These are phyloP conservation scores for Lentinula edodes DNA, from an alignment of 768 basidiomycete genomes.

Conservation along the genomic window DNA sequence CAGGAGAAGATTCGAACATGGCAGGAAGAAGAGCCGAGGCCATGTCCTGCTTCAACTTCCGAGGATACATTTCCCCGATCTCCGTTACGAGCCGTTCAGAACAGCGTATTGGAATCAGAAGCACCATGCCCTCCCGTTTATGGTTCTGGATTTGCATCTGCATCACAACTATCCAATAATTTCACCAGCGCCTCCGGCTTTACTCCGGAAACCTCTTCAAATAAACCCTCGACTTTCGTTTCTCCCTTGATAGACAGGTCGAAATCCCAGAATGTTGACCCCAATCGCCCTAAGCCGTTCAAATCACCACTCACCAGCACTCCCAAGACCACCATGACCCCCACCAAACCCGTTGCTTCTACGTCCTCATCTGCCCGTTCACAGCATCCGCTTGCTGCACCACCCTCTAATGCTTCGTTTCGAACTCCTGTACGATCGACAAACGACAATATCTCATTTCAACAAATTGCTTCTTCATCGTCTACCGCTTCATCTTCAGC, in stretches of 20 bases:
- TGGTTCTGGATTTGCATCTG: neutral
- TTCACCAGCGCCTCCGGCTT: neutral
- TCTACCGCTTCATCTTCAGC: conserved; percentile 10
- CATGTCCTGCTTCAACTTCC: neutral
- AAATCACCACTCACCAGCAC: conserved; percentile 14
- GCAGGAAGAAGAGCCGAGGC: conserved; percentile 29
- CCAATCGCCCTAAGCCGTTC: conserved; percentile 17
- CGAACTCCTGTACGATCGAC: conserved; percentile 13
- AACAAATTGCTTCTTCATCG: conserved; percentile 1
- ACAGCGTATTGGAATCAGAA: neutral
- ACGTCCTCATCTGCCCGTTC: conserved; percentile 21
- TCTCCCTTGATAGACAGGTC: conserved; percentile 4
- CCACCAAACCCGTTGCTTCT: conserved; percentile 11
- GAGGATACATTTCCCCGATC: neutral
- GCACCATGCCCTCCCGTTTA: neutral
- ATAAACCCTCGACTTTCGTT: neutral
- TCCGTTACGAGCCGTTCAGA: neutral
- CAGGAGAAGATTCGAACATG: conserved; percentile 44
- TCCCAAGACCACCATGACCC: conserved; percentile 6
- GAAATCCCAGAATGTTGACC: conserved; percentile 5
- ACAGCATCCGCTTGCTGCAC: conserved; percentile 28
- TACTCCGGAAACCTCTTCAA: neutral
- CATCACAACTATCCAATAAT: neutral
- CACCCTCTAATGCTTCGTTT: conserved; percentile 18
- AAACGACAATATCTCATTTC: neutral